Conservation (phyloP, 768 basidiomycete genomes). For the Hortiboletus campestris region DNA sequence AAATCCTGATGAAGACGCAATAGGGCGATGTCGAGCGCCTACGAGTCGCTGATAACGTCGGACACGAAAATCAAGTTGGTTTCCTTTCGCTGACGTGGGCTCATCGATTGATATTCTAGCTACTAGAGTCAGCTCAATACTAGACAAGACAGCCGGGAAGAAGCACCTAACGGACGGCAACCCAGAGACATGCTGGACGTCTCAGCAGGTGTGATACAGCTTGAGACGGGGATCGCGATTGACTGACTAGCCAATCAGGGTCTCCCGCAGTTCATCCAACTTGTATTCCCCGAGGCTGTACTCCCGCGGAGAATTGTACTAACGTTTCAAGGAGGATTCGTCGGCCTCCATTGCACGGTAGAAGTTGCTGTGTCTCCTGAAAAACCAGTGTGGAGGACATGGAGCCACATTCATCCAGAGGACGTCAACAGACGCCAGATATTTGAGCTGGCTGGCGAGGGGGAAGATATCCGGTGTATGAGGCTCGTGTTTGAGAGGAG, state of each 20-base stretch:
- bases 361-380: slow-evolving; percentile 34
- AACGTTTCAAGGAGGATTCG: slow-evolving; percentile 88
- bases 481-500: slow-evolving; percentile 76
- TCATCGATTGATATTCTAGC: slow-evolving; percentile 6
- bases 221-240: not conserved
- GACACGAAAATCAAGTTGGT: slow-evolving; percentile 37
- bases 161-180: slow-evolving; percentile 66
- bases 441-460: slow-evolving; percentile 49
- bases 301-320: slow-evolving; percentile 53
- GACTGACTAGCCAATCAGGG: slow-evolving; percentile 47
- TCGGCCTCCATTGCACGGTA: slow-evolving; percentile 62
- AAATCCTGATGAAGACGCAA: not conserved
- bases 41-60: slow-evolving; percentile 21
- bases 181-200: slow-evolving; percentile 84
- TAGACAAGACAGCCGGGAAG: slow-evolving; percentile 72
- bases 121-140: slow-evolving; percentile 72
- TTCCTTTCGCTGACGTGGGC: slow-evolving; percentile 30
- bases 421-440: slow-evolving; percentile 73
- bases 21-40: slow-evolving; percentile 20
- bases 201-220: slow-evolving; percentile 56
- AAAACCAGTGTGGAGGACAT: slow-evolving; percentile 46
- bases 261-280: slow-evolving; percentile 71
- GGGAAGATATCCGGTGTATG: slow-evolving; percentile 40
- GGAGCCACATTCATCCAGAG: slow-evolving; percentile 67
- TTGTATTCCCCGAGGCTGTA: slow-evolving; percentile 53